Evolutionary conservation across 1,284 basidiomycete species (phyloP), one percentile per base, ranked within the genome.

Genomic region (Microbotryomycetes sp.): DNA sequence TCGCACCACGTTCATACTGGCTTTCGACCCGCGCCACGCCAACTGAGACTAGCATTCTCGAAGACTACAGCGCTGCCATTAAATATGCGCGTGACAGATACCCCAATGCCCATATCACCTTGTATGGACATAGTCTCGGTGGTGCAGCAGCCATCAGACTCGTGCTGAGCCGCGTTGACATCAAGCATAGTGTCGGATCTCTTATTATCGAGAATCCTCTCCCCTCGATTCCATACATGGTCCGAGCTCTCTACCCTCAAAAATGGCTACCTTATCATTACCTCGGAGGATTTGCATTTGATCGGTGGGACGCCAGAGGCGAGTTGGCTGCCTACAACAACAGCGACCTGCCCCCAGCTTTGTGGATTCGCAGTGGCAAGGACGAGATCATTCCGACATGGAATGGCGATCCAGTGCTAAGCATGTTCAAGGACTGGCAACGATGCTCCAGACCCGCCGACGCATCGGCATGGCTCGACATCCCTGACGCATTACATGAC

Each of bases 41-140:
- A 3, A 77, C 78, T 0, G 72, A 81, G 64, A 48, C 52, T 0
- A 76, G 77, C 5, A 68, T 82, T 41, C 61, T 77, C 21, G 61
- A 72, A 0, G 81, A 82, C 69, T 82, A 81, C 68, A 54, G 46
- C 1, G 62, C 70, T 15, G 71, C 72, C 3, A 70, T 80, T 7
- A 52, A 69, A 3, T 75, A 79, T 66, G 71, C 76, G 2, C 15
- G 54, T 1, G 70, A 62, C 5, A 79, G 76, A 41, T 58, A 59
- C 52, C 76, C 78, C 0, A n/a, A 54, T 0, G 67, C 75, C 1
- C 64, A 59, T 2, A 70, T 81, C 56, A 68, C 81, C 5, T 62
- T 81, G 2, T 81, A 81, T 62, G 81, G 81, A 0, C 81, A 82
- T 69, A 81, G 80, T 0, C 75, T 82, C 2, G 81, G 81, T 5